These are phyloP conservation scores for Daucus carota DNA, from an alignment of 129 eudicot genomes.

Conservation along the genomic window DH1_v3.0 NC_030386.2:5090001-5090500, in stretches of 20 bases:
- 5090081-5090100: not conserved
- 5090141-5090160: too few species aligned
- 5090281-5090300: not conserved
- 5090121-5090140: too few species aligned
- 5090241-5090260: not conserved
- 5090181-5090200: too few species aligned
- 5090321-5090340: not conserved
- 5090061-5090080: too few species aligned
- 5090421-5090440: slow-evolving; percentile 14
- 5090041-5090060: too few species aligned
- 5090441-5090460: slow-evolving; percentile 25
- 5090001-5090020: not conserved
- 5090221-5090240: too few species aligned
- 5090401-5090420: not conserved
- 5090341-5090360: not conserved
- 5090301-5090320: not conserved
- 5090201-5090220: too few species aligned
- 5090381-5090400: not conserved
- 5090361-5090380: not conserved
- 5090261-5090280: not conserved
- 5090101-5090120: not conserved
- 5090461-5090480: slow-evolving; percentile 19
- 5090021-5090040: not conserved
- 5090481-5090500: slow-evolving; percentile 18
- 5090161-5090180: too few species aligned